Evolutionary conservation across 495 filamentous ascomycete genomes (phyloP).

Genomic region (Chaetomium tenue): DNA sequence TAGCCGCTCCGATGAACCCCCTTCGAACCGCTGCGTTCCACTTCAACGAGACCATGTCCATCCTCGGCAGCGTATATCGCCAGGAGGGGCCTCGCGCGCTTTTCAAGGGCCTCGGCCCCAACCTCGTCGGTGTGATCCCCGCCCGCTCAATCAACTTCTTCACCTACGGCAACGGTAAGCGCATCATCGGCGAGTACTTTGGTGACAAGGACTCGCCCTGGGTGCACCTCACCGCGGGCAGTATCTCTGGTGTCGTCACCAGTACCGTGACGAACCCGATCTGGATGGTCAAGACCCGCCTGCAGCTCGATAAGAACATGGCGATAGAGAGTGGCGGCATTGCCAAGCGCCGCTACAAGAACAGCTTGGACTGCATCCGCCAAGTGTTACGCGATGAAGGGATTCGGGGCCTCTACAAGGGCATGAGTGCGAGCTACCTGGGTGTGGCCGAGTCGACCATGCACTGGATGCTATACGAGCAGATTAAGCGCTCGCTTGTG

Average conservation of each 20-base stretch:
- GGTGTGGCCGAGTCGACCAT: slow-evolving; percentile 82
- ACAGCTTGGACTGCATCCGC: slow-evolving; percentile 74
- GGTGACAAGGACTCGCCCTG: slow-evolving; percentile 63
- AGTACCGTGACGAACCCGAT: slow-evolving; percentile 88
- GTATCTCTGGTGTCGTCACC: slow-evolving; percentile 72
- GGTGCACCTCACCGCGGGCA: slow-evolving; percentile 72
- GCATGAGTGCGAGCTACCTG: slow-evolving; percentile 82
- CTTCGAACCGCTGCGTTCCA: slow-evolving; percentile 55
- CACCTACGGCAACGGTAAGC: slow-evolving; percentile 84
- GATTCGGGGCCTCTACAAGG: slow-evolving; percentile 73
- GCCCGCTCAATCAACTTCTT: slow-evolving; percentile 86
- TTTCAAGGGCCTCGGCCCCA: slow-evolving; percentile 87
- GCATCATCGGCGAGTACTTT: slow-evolving; percentile 63
- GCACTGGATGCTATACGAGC: slow-evolving; percentile 86
- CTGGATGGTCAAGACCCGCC: slow-evolving; percentile 85
- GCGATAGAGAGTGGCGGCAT: slow-evolving; percentile 49
- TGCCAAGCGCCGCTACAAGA: slow-evolving; percentile 66
- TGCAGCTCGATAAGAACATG: slow-evolving; percentile 77
- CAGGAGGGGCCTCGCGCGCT: slow-evolving; percentile 78
- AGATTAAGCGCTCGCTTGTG: slow-evolving; percentile 67
- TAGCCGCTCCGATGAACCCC: slow-evolving; percentile 43
- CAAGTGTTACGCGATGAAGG: slow-evolving; percentile 78
- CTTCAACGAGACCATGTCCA: slow-evolving; percentile 75
- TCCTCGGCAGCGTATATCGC: slow-evolving; percentile 71
- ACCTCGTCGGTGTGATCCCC: slow-evolving; percentile 81